Percentiles rank a stretch among this genome's conserved stretches.
phyloP scores from a whole-genome alignment of 2,329 filamentous ascomycete genomes.

The Colletotrichum echinochloae region DNA sequence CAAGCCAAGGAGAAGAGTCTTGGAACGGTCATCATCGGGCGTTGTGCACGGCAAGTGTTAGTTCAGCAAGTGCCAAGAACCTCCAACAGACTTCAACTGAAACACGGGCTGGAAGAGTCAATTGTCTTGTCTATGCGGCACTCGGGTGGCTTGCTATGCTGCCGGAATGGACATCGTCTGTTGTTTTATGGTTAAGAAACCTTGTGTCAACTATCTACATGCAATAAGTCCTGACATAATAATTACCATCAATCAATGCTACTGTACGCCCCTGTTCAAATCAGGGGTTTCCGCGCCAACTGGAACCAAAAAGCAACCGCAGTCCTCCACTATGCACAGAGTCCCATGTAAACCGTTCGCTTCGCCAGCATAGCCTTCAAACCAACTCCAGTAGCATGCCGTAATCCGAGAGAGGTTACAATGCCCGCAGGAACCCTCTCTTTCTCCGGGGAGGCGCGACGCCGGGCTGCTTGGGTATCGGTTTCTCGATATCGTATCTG shows the following conservation, averaged over 20 bases:
- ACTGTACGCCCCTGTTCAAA: background rate
- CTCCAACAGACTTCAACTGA: background rate
- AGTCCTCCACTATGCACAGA: background rate
- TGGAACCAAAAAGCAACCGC: too few relatives aligned
- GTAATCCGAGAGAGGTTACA: background rate
- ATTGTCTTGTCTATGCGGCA: background rate
- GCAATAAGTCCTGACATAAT: background rate
- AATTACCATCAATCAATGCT: background rate
- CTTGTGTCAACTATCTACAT: background rate
- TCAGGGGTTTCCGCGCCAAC: background rate
- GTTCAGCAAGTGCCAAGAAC: too few relatives aligned
- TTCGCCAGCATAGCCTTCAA: background rate
- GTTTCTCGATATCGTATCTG: slow-evolving; percentile 16
- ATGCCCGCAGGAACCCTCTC: slow-evolving; percentile 18
- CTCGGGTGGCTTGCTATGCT: background rate
- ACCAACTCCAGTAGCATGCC: background rate
- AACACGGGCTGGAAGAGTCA: background rate
- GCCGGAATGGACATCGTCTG: background rate
- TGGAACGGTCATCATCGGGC: background rate
- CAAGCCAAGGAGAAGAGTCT: background rate
- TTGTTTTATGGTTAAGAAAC: background rate
- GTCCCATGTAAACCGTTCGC: background rate
- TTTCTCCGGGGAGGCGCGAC: slow-evolving; percentile 22
- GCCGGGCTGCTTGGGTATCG: slow-evolving; percentile 24
- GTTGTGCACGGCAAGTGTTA: background rate